Evolutionary conservation across 2,329 filamentous ascomycete genomes (phyloP), one percentile per base, ranked within the genome.

Genomic region (Penicillium verrucosum): DNA sequence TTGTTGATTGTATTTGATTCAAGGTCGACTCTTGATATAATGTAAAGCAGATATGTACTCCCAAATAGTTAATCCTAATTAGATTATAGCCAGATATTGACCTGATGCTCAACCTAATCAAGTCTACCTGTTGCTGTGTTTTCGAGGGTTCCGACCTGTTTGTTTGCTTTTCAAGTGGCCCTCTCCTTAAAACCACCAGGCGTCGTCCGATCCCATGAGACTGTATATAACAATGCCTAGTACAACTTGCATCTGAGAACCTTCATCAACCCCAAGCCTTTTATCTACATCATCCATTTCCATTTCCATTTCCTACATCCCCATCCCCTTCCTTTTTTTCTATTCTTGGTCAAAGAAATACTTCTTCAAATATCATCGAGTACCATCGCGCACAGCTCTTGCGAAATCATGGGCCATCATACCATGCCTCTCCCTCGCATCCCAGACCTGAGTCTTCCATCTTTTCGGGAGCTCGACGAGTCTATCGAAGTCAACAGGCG

Each of bases 181-280:
- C 18, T 21, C 12, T 25, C 51, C 34, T 41, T 21, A 49, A 40
- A 40, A 32, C 9, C 4, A 30, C 27, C 16, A 48, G 29, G 34
- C 18, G 29, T 9, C 38, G 12, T 55, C 52, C 30, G 46, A 55
- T 51, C 25, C 29, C 46, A 34, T 37, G 16, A 30, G 38, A 37
- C 29, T 37, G 37, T 54, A 37, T 50, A 51, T 43, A 55, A 55
- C 38, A 50, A 54, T 32, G 45, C 38, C 14, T 14, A 30, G 23
- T 21, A 16, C 45, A 44, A 51, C 38, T 51, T 55, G n/a, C 52
- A 44, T 55, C 52, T 55, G 52, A 55, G 38, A 50, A 27, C 30
- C 32, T 25, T 55, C 52, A 50, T 55, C 52, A 51, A 55, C 52
- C 46, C 32, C 45, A 43, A 37, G 30, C 44, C 43, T 54, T 51